These are phyloP conservation scores for Brassica balearica DNA, from an alignment of 441 rosid species.

Conservation along the genomic window DNA sequence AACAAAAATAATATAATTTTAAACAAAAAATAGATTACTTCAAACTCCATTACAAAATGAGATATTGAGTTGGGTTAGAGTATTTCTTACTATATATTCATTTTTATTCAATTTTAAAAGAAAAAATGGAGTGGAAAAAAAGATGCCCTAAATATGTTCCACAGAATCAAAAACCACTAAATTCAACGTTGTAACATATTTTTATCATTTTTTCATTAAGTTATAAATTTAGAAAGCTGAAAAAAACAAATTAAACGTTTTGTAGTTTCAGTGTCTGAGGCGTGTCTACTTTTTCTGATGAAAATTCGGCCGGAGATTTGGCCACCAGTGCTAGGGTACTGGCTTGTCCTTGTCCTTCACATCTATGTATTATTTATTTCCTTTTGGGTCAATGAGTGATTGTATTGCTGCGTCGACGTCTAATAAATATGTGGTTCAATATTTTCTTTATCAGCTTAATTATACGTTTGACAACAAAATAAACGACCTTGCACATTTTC, in stretches of 20 bases:
- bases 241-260: conserved; percentile 1
- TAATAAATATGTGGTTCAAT: background rate
- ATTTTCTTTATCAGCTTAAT: background rate
- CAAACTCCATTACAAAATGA: too few species aligned
- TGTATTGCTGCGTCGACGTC: conserved; percentile 32
- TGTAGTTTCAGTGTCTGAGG: background rate
- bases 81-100: too few species aligned
- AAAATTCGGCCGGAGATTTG: conserved; percentile 30
- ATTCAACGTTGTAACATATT: background rate
- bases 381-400: conserved; percentile 7
- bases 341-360: conserved; percentile 22
- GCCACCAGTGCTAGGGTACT: conserved; percentile 17
- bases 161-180: background rate
- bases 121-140: too few species aligned
- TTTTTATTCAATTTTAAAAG: too few species aligned
- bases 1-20: too few species aligned
- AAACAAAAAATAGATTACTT: too few species aligned
- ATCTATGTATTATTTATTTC: conserved; percentile 6
- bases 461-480: background rate
- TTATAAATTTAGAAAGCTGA: background rate
- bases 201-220: too few species aligned
- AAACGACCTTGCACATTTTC: background rate
- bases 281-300: conserved; percentile 22
- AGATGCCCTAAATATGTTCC: too few species aligned
- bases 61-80: too few species aligned